A percentile compares a stretch with the other conserved stretches of the same genome.
Evolutionary conservation across 495 filamentous ascomycete species (phyloP).

Genomic region (Aspergillus taichungensis): DNA sequence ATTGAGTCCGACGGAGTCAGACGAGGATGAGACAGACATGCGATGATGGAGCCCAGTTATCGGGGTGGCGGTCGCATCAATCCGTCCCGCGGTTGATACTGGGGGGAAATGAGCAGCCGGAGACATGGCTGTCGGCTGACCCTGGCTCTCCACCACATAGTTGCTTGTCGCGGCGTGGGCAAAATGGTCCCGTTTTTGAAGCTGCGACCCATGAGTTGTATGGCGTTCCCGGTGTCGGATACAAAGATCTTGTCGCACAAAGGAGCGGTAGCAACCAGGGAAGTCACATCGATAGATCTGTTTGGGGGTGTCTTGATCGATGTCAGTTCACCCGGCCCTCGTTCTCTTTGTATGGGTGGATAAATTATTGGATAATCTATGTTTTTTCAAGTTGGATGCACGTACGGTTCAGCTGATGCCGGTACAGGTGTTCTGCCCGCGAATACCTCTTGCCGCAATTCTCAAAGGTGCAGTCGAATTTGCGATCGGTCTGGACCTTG

Average conservation of each 20-base stretch:
- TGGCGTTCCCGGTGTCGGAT: slow-evolving; percentile 90
- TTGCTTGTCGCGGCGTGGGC: slow-evolving; percentile 21
- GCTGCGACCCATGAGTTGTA: slow-evolving; percentile 88
- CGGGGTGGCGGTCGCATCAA: neutral
- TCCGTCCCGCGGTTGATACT: neutral
- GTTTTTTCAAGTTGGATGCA: neutral
- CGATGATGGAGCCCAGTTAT: neutral
- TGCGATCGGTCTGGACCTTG: slow-evolving; percentile 78
- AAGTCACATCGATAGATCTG: slow-evolving; percentile 95
- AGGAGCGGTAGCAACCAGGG: slow-evolving; percentile 79
- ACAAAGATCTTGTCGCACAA: slow-evolving; percentile 92
- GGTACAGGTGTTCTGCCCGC: slow-evolving; percentile 90
- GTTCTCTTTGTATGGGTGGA: neutral
- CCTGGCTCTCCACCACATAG: too few relatives aligned
- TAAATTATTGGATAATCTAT: slow-evolving; percentile 6
- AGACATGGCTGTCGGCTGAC: too few relatives aligned
- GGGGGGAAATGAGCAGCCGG: too few relatives aligned
- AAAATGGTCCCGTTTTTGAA: slow-evolving; percentile 75
- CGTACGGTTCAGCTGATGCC: slow-evolving; percentile 93
- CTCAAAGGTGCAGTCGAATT: slow-evolving; percentile 84
- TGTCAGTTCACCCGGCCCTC: slow-evolving; percentile 3
- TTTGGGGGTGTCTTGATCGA: slow-evolving; percentile 62
- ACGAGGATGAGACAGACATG: slow-evolving; percentile 9
- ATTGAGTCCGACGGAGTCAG: slow-evolving; percentile 5
- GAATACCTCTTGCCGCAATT: slow-evolving; percentile 96